Conservation (phyloP, 192 early-diverging fungal genomes). For the Backusella macrospora region DNA sequence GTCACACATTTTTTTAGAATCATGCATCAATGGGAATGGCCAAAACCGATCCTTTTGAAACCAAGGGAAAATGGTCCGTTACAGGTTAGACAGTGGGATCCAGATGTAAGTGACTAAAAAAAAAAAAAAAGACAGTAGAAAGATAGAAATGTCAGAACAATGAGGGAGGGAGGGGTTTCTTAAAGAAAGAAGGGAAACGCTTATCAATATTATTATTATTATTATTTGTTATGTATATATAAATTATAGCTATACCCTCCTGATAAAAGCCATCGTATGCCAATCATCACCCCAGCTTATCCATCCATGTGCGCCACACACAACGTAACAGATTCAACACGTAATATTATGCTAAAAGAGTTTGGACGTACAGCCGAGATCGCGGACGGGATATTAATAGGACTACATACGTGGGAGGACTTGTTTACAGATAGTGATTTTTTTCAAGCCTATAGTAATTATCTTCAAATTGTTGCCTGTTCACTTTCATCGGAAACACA, state of each 20-base stretch:
- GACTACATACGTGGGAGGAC: slow-evolving; percentile 73
- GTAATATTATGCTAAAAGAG: slow-evolving; percentile 80
- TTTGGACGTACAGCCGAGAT: slow-evolving; percentile 81
- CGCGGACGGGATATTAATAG: slow-evolving; percentile 74
- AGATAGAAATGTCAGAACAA: neutral
- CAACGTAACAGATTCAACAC: slow-evolving; percentile 91
- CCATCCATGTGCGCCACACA: slow-evolving; percentile 98
- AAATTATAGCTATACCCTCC: slow-evolving; percentile 63
- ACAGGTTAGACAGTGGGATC: slow-evolving; percentile 93
- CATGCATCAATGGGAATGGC: slow-evolving; percentile 91
- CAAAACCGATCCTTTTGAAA: slow-evolving; percentile 90
- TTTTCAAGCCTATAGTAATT: slow-evolving; percentile 84
- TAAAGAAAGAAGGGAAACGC: no score
- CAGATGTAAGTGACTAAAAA: slow-evolving; percentile 50
- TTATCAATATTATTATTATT: neutral
- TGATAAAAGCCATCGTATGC: slow-evolving; percentile 90
- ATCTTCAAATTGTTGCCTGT: slow-evolving; percentile 89
- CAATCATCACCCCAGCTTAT: slow-evolving; percentile 98
- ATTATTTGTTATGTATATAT: neutral
- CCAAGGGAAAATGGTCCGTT: slow-evolving; percentile 87
- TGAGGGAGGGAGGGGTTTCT: no score
- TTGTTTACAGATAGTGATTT: slow-evolving; percentile 88
- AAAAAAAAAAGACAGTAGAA: neutral
- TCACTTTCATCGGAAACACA: slow-evolving; percentile 75
- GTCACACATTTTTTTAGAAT: slow-evolving; percentile 90